A percentile compares a stretch with the other conserved stretches of the same genome.
Conservation (phyloP, 495 filamentous ascomycete species). For the Darksidea phi region DNA sequence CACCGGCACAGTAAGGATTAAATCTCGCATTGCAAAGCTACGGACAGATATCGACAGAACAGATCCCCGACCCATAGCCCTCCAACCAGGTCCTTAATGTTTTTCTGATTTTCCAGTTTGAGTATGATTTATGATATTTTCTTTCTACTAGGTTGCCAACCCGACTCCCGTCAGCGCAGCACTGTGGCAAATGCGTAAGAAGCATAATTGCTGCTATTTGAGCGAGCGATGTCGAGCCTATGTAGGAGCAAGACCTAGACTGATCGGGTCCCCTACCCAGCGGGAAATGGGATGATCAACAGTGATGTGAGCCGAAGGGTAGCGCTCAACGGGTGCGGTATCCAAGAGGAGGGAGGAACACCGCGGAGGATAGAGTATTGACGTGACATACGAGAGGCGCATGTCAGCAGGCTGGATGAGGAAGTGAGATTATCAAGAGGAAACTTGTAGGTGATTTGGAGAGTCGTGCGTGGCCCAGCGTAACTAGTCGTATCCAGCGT, state of each 20-base stretch:
- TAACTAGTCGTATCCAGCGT: constrained; percentile 22
- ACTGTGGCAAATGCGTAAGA: not conserved
- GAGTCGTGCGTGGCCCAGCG: not conserved
- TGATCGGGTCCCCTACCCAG: constrained; percentile 26
- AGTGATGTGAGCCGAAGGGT: constrained; percentile 30
- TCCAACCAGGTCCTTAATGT: constrained; percentile 9
- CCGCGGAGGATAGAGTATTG: constrained; percentile 1
- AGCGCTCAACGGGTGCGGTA: constrained; percentile 25
- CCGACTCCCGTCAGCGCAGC: not conserved
- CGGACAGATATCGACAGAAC: not conserved
- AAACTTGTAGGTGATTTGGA: not conserved
- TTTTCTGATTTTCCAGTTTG: constrained; percentile 7
- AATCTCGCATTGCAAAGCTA: no score
- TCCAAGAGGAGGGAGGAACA: constrained; percentile 20
- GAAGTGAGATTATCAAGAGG: not conserved
- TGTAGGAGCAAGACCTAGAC: constrained; percentile 20
- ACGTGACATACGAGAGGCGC: constrained; percentile 6
- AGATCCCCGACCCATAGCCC: constrained; percentile 10
- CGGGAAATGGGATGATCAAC: constrained; percentile 32
- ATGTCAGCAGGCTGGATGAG: not conserved
- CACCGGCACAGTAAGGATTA: no score
- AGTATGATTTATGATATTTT: constrained; percentile 20
- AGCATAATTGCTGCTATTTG: not conserved
- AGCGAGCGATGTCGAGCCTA: not conserved
- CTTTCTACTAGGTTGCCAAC: constrained; percentile 27